A percentile compares a stretch with the other conserved stretches of the same genome.
phyloP scores from a whole-genome alignment of 202 grass and related monocot species.

The Panicum hallii region DNA sequence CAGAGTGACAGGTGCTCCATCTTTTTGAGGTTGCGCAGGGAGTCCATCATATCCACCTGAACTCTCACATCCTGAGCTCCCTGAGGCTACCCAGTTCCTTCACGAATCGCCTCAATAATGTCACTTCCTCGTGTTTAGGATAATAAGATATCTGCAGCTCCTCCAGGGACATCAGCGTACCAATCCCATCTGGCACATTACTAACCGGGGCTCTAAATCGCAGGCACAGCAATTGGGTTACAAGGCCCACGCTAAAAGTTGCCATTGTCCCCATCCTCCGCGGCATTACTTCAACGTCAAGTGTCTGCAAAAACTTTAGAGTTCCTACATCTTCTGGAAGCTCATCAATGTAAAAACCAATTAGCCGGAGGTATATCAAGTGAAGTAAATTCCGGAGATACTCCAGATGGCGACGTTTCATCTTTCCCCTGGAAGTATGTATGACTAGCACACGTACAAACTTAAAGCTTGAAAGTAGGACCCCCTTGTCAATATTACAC shows the following conservation, averaged over 20 bases:
- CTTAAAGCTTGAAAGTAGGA: not conserved
- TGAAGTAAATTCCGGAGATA: not conserved
- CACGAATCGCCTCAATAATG: not conserved
- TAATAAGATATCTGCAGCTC: accelerated
- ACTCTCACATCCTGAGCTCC: not conserved
- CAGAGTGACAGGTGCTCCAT: not conserved
- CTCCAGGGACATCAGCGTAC: not conserved
- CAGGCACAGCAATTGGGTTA: not conserved
- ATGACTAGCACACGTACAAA: not conserved
- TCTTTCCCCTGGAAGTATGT: not conserved
- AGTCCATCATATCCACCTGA: not conserved
- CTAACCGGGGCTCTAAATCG: accelerated
- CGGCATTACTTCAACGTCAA: not conserved
- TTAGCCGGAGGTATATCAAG: constrained; percentile 21
- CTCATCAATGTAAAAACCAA: accelerated
- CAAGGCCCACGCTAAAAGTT: no score
- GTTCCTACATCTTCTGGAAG: not conserved
- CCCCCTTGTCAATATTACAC: not conserved
- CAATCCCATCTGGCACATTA: not conserved
- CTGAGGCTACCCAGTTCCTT: not conserved
- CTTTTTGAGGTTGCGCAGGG: not conserved
- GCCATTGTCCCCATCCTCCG: no score
- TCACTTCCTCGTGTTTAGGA: not conserved
- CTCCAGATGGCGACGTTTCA: not conserved
- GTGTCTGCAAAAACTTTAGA: constrained; percentile 2